Percentiles rank a stretch among this genome's conserved stretches.
Evolutionary conservation across 1,284 basidiomycete genomes (phyloP).

Genomic region (Butyriboletus appendiculatus): DNA sequence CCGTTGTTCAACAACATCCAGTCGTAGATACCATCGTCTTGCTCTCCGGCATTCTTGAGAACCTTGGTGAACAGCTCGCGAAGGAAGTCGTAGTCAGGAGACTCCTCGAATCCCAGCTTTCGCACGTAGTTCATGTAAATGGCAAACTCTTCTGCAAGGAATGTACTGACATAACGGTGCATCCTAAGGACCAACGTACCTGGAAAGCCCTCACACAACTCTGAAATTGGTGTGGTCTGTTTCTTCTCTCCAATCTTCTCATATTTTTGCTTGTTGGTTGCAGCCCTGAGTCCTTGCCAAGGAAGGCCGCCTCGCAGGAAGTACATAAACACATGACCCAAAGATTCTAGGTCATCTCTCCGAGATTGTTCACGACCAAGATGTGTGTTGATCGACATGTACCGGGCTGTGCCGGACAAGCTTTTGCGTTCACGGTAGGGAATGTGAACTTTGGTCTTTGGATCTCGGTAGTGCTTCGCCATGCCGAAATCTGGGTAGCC

Average conservation of each 20-base stretch:
- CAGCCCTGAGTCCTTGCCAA: constrained; percentile 95
- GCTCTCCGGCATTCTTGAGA: constrained; percentile 85
- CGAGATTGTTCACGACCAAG: constrained; percentile 90
- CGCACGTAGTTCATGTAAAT: constrained; percentile 99
- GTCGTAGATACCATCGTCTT: constrained; percentile 93
- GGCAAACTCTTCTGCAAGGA: constrained; percentile 80
- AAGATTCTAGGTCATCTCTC: constrained; percentile 90
- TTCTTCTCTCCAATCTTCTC: constrained; percentile 99
- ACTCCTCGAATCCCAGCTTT: constrained; percentile 94
- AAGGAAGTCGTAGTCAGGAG: constrained; percentile 97
- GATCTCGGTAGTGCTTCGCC: constrained; percentile 98
- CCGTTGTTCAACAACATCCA: constrained; percentile 95
- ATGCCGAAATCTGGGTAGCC: constrained; percentile 84
- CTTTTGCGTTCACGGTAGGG: constrained; percentile 99
- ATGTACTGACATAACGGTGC: background rate
- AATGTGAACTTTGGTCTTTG: constrained; percentile 96
- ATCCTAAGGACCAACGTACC: constrained; percentile 53
- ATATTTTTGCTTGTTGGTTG: constrained; percentile 98
- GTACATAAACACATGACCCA: constrained; percentile 99
- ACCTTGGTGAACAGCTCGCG: constrained; percentile 94
- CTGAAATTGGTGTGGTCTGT: constrained; percentile 90
- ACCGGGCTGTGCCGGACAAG: constrained; percentile 94
- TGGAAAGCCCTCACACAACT: constrained; percentile 96
- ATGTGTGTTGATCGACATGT: constrained; percentile 99
- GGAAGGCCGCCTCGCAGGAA: constrained; percentile 92